phyloP scores from a whole-genome alignment of 805 yeast genomes.

The Kazachstania psychrophila region DNA sequence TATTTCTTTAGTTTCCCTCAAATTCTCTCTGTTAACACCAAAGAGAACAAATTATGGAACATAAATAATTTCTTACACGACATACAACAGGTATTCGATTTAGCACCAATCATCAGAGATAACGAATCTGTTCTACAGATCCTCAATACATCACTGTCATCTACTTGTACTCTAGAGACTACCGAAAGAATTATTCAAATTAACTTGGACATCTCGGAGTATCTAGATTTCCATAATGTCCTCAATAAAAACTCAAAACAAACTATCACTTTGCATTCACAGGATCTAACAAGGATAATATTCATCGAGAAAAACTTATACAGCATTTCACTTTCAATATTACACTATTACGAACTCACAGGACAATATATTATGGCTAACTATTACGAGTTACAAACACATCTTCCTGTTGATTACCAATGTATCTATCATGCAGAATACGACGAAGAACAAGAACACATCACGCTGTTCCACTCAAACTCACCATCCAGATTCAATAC shows the following conservation, averaged over 20 bases:
- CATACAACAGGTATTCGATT: constrained; percentile 1
- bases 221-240: constrained; percentile 1
- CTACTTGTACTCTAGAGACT: constrained; percentile 4
- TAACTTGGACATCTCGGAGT: background rate
- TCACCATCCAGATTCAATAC: background rate
- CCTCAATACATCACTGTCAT: background rate
- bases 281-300: background rate
- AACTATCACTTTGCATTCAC: background rate
- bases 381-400: constrained; percentile 1
- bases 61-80: constrained; percentile 1
- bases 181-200: constrained; percentile 7
- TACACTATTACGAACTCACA: background rate
- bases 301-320: constrained; percentile 5
- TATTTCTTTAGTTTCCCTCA: constrained; percentile 5
- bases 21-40: no score
- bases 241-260: background rate
- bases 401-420: background rate
- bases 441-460: background rate
- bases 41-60: constrained; percentile 2
- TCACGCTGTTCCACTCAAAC: background rate
- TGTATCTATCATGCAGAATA: background rate
- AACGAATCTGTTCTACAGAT: constrained; percentile 1
- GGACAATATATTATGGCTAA: background rate
- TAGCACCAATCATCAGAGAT: constrained; percentile 2
- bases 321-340: constrained; percentile 2